phyloP scores from a whole-genome alignment of 208 protist species.

The Eutreptiella sp. region DNA sequence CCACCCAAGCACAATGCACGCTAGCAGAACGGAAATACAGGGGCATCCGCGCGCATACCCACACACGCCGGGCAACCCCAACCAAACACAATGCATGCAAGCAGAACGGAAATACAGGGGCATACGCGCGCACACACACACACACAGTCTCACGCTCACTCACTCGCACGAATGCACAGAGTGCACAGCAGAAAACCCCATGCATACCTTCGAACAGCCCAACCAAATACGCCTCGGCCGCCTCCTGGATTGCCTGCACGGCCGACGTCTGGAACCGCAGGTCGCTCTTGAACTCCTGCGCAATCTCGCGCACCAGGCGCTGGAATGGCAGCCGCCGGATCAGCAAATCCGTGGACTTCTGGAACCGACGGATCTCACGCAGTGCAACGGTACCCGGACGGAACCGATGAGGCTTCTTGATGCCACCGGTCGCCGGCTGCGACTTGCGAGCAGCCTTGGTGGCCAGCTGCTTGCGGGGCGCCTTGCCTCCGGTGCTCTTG shows the following conservation, averaged over 20 bases:
- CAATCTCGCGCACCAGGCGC: slow-evolving; percentile 73
- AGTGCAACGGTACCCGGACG: slow-evolving; percentile 94
- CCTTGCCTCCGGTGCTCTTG: too few species aligned
- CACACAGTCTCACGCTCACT: too few species aligned
- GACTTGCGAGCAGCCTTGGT: slow-evolving; percentile 93
- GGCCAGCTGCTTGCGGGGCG: slow-evolving; percentile 89
- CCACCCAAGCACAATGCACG: too few species aligned
- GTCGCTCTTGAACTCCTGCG: slow-evolving; percentile 57
- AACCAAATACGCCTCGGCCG: slow-evolving; percentile 80
- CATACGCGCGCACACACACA: too few species aligned
- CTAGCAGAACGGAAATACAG: too few species aligned
- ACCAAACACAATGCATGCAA: too few species aligned
- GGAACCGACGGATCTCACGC: slow-evolving; percentile 88
- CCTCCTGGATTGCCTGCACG: slow-evolving; percentile 74
- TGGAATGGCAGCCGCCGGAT: slow-evolving; percentile 77
- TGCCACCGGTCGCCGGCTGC: slow-evolving; percentile 64
- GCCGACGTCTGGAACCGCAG: slow-evolving; percentile 74
- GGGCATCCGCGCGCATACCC: too few species aligned
- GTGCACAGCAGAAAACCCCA: too few species aligned
- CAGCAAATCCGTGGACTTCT: slow-evolving; percentile 73
- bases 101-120: too few species aligned
- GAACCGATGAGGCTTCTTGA: slow-evolving; percentile 95
- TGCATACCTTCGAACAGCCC: slow-evolving; percentile 78
- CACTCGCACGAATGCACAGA: too few species aligned
- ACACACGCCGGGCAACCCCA: too few species aligned